These are phyloP conservation scores for Pulveroboletus frians DNA, from an alignment of 768 basidiomycete species.

Conservation along the genomic window DNA sequence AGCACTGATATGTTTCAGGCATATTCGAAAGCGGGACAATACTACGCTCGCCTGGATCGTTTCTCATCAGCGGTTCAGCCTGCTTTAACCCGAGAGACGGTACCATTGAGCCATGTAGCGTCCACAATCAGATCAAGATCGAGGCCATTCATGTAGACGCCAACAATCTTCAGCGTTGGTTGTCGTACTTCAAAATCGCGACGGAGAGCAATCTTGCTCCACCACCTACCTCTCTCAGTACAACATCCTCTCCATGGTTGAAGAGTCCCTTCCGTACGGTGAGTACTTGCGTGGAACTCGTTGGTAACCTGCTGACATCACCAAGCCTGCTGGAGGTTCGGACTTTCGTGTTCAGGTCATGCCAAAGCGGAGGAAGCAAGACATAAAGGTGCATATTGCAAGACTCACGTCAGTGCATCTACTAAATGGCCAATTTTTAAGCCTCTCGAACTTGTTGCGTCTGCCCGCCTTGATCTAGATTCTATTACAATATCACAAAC, in stretches of 20 bases:
- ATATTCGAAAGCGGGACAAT: slow-evolving; percentile 33
- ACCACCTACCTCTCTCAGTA: slow-evolving; percentile 3
- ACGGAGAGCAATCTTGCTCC: slow-evolving; percentile 1
- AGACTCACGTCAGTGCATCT: background rate
- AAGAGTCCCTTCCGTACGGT: slow-evolving; percentile 25
- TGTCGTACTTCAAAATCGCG: slow-evolving; percentile 9
- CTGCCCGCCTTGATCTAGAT: slow-evolving; percentile 40
- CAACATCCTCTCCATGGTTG: slow-evolving; percentile 22
- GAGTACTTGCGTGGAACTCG: slow-evolving; percentile 3
- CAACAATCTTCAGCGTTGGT: slow-evolving; percentile 31
- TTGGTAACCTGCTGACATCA: slow-evolving; percentile 2
- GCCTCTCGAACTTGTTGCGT: slow-evolving; percentile 33
- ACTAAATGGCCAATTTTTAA: slow-evolving; percentile 6
- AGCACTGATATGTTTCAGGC: slow-evolving; percentile 7
- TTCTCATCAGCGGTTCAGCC: slow-evolving; percentile 44
- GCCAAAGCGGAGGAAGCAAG: slow-evolving; percentile 16
- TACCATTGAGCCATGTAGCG: slow-evolving; percentile 47
- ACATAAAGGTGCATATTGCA: slow-evolving; percentile 13
- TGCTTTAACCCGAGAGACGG: slow-evolving; percentile 57
- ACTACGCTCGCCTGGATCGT: slow-evolving; percentile 41
- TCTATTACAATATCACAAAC: slow-evolving; percentile 43
- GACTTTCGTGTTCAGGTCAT: slow-evolving; percentile 8
- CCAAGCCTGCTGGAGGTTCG: slow-evolving; percentile 18
- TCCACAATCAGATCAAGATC: slow-evolving; percentile 41
- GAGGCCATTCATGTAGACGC: slow-evolving; percentile 45